Base-by-base conservation (phyloP, 2,329 filamentous ascomycete genomes). In the Aspergillus hiratsukae region DNA sequence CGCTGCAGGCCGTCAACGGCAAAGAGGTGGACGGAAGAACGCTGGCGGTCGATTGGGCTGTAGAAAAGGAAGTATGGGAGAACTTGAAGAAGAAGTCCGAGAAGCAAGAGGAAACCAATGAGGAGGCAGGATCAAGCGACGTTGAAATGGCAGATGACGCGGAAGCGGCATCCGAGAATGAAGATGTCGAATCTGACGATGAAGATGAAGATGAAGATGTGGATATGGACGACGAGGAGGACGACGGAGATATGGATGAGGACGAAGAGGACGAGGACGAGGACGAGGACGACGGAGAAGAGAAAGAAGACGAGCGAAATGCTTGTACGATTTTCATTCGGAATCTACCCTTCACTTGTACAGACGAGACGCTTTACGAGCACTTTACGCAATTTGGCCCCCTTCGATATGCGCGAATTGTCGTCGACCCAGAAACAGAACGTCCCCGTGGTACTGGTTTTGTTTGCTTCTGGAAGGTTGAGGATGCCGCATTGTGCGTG, bases 31-130 rank as follows among this genome's bases (percentile, higher is more conserved):
- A 96, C 71, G 94, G 92, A 2, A 84, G 94, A 66, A 88, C 87
- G 8, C 75, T 99, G 58, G 94, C 93, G 28, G 94, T 99, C 6
- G 94, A 99, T 76, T 99, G 91, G 90, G 93, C 95, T 31, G 91
- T 97, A 3, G 91, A 97, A 58, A 96, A 95, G 77, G 82, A 87
- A 45, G 86, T 87, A 6, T 99, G 91, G 91, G 83, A 92, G 60
- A 81, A 85, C 59, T 79, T 86, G 61, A 77, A 79, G 41, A 81
- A 85, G 53, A 72, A 75, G 2, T 72, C 76, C 5, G 61, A 66
- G 48, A 63, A 63, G 8, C 41, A 59, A 28, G 60, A 64, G 31
- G 60, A 65, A 8, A 53, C 61, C 11, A 52, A 67, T 23, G 65
- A 63, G 2, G 62, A 67, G 25, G 57, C 72, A 71, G 69, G 72